Evolutionary conservation across 2,329 filamentous ascomycete genomes (phyloP).

Genomic region (Colletotrichum sp.): DNA sequence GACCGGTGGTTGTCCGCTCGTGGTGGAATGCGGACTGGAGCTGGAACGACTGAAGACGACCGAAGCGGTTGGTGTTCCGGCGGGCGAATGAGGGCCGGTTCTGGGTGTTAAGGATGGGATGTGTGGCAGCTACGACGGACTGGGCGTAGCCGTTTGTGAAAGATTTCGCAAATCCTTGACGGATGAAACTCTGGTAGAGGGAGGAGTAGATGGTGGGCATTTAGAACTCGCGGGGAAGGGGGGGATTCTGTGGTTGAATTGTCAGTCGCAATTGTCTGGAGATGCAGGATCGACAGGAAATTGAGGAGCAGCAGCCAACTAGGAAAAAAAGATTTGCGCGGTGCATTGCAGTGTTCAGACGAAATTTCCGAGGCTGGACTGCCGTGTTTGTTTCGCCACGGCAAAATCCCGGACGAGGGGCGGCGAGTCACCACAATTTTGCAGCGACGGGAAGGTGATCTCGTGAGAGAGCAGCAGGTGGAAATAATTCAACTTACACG

Average conservation of each 20-base stretch:
- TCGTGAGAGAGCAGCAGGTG: background rate
- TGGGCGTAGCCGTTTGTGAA: constrained; percentile 98
- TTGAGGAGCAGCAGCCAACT: background rate
- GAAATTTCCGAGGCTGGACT: background rate
- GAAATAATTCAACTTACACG: constrained; percentile 57
- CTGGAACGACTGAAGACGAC: constrained; percentile 62
- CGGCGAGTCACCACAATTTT: background rate
- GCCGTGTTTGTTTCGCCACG: background rate
- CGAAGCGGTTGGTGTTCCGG: constrained; percentile 59
- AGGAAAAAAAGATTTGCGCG: background rate
- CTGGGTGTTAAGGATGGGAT: constrained; percentile 77
- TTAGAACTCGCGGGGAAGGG: constrained; percentile 77
- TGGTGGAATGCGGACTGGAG: constrained; percentile 78
- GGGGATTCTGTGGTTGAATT: constrained; percentile 48
- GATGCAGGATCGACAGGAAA: background rate
- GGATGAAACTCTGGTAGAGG: constrained; percentile 83
- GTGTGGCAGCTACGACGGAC: constrained; percentile 93
- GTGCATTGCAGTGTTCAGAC: constrained; percentile 3
- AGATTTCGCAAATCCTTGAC: constrained; percentile 95
- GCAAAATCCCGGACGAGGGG: background rate
- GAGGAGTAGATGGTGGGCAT: constrained; percentile 80
- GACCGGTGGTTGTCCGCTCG: constrained; percentile 54
- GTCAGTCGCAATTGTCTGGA: constrained; percentile 26
- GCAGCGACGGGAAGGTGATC: background rate
- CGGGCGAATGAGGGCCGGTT: constrained; percentile 68